Evolutionary conservation across 2,329 filamentous ascomycete genomes (phyloP), one percentile per base, ranked within the genome.

Genomic region (Ceratocystis diversiconidia): DNA sequence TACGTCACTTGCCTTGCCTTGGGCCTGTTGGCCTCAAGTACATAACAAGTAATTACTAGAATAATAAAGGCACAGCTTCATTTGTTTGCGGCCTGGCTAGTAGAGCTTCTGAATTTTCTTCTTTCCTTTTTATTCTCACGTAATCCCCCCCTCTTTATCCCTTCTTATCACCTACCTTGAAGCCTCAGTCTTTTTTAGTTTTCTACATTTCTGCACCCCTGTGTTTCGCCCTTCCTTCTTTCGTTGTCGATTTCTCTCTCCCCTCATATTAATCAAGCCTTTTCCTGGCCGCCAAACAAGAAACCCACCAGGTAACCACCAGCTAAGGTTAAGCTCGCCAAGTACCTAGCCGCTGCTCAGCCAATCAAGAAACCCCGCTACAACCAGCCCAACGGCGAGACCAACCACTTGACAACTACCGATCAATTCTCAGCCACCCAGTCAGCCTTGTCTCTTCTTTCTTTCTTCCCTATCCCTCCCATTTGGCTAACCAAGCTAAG

Each of bases 271-370:
- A 41, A 41, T 12, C 36, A 41, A 41, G 22, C 1, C 48, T 30
- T n/a, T 57, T 57, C 28, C 19, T 57, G 28, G 52, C 25, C 30
- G 25, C 22, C 28, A 57, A n/a, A 41, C 36, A 4, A 15, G 12
- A 57, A 25, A 57, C 52, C 52, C 52, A 6, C 52, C 52, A 57
- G n/a, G 59, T 41, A 44, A 61, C n/a, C n/a, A 61, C 7, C 59
- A 41, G 15, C 10, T 12, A 41, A 41, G 10, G 36, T 41, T 41
- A 15, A 41, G 36, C 36, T 41, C 36, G 36, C 36, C 36, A 41
- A 41, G 36, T 41, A 41, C 36, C 36, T 41, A 15, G 36, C 15
- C 12, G 48, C 48, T 10, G n/a, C 17, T 22, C 19, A 25, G 48
- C 48, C 48, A 50, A 50, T 50, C 48, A 50, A 19, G 48, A 19